Evolutionary conservation across 2,329 filamentous ascomycete species (phyloP), one percentile per base, ranked within the genome.

Genomic region (Pseudogymnoascus sp.): DNA sequence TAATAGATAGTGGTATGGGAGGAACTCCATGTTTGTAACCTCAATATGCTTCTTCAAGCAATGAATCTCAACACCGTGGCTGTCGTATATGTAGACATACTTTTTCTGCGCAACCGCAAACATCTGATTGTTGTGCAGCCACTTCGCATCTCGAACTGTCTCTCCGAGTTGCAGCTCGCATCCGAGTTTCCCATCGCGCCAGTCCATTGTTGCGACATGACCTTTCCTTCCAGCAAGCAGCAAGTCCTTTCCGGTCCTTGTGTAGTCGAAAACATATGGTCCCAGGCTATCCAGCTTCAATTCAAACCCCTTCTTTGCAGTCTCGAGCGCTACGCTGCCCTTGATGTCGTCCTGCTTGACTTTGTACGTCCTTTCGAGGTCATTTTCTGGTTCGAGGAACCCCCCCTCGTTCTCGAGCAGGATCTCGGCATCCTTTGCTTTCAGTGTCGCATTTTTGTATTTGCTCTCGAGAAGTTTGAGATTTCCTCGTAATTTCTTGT

Each of bases 81-180:
- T 82, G 71, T 97, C 94, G 78, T 99, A 99, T 67, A 99, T 97
- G 78, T 96, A 99, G 66, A 94, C 90, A 69, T 94, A 89, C 76
- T 93, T 94, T 80, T 96, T 97, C 77, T 99, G 93, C 49, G 94
- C 92, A 11, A 96, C 91, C 0, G 93, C 93, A 76, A 97, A 97
- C 76, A 86, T 89, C 69, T 96, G 91, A 74, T 94, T 92, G 74
- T 96, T 96, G 77, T 97, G 92, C 69, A 97, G 81, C 90, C 92
- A 99, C 72, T 87, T 88, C 26, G 89, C 88, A 76, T 97, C 93
- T 61, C 93, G 82, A 11, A 97, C 83, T 0, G 92, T 97, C 79
- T 99, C 94, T 60, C 87, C 86, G 65, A 99, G 80, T 73, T 99
- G 91, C 66, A 97, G 71, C 74, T 99, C 94, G 73, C 92, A 97